These are phyloP conservation scores for Brassica incana DNA, from an alignment of 345 rosid genomes.

Conservation along the genomic window DNA sequence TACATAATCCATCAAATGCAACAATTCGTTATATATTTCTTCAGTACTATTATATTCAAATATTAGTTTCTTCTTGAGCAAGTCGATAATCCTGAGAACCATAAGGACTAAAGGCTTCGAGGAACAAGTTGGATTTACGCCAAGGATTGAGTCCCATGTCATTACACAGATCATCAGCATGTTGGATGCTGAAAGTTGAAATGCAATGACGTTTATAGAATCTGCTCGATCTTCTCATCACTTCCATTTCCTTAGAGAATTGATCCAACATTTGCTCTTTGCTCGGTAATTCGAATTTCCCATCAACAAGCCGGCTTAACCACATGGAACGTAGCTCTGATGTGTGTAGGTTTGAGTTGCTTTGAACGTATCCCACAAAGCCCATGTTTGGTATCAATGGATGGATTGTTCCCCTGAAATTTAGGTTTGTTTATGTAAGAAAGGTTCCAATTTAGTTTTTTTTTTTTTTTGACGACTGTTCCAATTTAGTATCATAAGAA, in stretches of 20 bases:
- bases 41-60: no score
- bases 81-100: slow-evolving; percentile 57
- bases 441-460: no score
- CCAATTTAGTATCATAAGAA: no score
- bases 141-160: slow-evolving; percentile 77
- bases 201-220: slow-evolving; percentile 83
- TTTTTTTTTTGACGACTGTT: no score
- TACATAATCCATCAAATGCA: no score
- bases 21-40: no score
- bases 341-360: slow-evolving; percentile 72
- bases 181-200: slow-evolving; percentile 85
- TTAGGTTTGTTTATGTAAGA: no score
- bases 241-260: slow-evolving; percentile 53
- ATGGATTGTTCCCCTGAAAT: slow-evolving; percentile 69
- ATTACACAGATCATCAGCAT: slow-evolving; percentile 71
- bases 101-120: slow-evolving; percentile 78
- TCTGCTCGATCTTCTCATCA: slow-evolving; percentile 59
- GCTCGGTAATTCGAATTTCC: slow-evolving; percentile 63
- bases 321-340: slow-evolving; percentile 76
- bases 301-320: slow-evolving; percentile 58
- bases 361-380: slow-evolving; percentile 76
- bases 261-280: slow-evolving; percentile 66
- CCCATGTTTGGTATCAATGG: slow-evolving; percentile 82
- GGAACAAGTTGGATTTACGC: slow-evolving; percentile 63
- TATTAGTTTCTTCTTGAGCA: slow-evolving; percentile 11